A percentile compares a stretch with the other conserved stretches of the same genome.
Conservation (phyloP, 352 stramenopile species). For the Phytopythium chamaehyphon region DNA sequence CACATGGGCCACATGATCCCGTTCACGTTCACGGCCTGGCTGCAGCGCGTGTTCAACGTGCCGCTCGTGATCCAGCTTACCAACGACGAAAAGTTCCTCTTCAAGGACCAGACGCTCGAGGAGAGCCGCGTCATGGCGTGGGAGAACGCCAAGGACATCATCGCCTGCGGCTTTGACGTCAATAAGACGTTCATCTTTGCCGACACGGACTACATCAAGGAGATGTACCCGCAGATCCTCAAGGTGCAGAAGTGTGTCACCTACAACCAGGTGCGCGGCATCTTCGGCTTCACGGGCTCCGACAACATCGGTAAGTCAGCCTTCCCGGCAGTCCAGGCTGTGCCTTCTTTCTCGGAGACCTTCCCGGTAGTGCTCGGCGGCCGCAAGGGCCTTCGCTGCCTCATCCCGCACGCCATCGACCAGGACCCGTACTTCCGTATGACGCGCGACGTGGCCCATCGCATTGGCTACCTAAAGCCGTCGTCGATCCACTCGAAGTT, state of each 20-base stretch:
- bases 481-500: slow-evolving; percentile 99
- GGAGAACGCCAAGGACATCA: slow-evolving; percentile 99
- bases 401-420: slow-evolving; percentile 99
- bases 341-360: slow-evolving; percentile 96
- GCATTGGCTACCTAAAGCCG: slow-evolving; percentile 95
- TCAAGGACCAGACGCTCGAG: slow-evolving; percentile 94
- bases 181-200: slow-evolving; percentile 99
- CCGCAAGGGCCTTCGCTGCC: slow-evolving; percentile 91
- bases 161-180: slow-evolving; percentile 95
- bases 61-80: slow-evolving; percentile 99
- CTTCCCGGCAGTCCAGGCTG: slow-evolving; percentile 98
- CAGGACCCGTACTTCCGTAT: slow-evolving; percentile 99
- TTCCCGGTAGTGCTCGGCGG: slow-evolving; percentile 93
- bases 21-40: slow-evolving; percentile 99
- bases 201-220: slow-evolving; percentile 98
- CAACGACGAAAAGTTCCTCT: slow-evolving; percentile 99
- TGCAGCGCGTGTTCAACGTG: slow-evolving; percentile 98
- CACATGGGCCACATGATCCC: slow-evolving; percentile 99
- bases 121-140: slow-evolving; percentile 92
- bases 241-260: slow-evolving; percentile 99
- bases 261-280: slow-evolving; percentile 96
- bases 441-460: slow-evolving; percentile 98
- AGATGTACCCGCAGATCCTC: slow-evolving; percentile 99
- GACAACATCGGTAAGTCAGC: slow-evolving; percentile 99
- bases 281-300: slow-evolving; percentile 98